Conservation (phyloP, 1,139 yeast genomes). For the Keqinozyma sinolaborantium region DNA sequence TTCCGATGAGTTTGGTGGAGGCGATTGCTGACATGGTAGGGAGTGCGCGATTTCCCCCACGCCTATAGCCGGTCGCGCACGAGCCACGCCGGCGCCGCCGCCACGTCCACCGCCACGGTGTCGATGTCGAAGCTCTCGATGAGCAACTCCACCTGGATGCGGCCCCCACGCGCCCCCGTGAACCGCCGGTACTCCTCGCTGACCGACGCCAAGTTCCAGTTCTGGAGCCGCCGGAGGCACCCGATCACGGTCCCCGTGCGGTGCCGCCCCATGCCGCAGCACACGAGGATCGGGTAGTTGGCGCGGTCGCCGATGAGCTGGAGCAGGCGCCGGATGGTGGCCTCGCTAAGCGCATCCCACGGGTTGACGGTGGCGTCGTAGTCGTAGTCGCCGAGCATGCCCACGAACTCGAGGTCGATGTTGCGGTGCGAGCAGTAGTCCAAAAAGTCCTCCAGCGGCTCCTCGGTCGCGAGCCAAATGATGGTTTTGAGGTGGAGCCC, state of each 20-base stretch:
- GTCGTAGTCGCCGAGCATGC: constrained; percentile 57
- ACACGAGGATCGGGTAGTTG: constrained; percentile 82
- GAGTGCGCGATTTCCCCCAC: neutral
- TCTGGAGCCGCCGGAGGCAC: constrained; percentile 83
- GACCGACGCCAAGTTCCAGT: constrained; percentile 93
- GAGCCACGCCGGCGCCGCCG: constrained; percentile 12
- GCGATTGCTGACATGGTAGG: neutral
- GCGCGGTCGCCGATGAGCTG: constrained; percentile 66
- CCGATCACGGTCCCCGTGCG: constrained; percentile 96
- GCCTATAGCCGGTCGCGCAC: too few species aligned
- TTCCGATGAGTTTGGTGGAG: neutral
- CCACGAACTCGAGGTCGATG: constrained; percentile 62
- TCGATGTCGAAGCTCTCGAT: constrained; percentile 78
- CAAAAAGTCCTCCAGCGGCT: constrained; percentile 83
- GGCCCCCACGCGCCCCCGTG: constrained; percentile 89
- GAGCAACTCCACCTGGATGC: constrained; percentile 84
- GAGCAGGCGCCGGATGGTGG: constrained; percentile 74
- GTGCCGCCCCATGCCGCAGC: constrained; percentile 98
- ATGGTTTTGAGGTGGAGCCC: constrained; percentile 75
- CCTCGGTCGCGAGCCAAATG: constrained; percentile 93
- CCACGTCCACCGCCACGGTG: constrained; percentile 45
- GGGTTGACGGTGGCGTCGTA: constrained; percentile 49
- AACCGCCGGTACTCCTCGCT: constrained; percentile 92
- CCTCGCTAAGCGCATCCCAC: constrained; percentile 94
- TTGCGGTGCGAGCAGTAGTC: constrained; percentile 74